These are phyloP conservation scores for Ashbya aceris DNA, from an alignment of 1,139 yeast species.

Conservation along the genomic window DNA sequence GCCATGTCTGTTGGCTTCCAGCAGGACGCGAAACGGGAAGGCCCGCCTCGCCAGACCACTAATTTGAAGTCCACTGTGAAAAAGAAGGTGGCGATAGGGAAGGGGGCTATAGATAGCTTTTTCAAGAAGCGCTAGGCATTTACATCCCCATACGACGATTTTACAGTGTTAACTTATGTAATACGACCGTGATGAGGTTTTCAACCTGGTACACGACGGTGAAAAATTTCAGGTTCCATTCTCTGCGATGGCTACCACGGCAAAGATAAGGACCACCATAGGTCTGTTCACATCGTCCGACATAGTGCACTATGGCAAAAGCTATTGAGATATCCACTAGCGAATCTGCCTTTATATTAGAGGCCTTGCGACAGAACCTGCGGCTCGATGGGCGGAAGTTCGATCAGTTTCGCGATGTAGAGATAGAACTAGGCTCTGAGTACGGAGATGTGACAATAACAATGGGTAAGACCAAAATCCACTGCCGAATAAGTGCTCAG, in stretches of 20 bases:
- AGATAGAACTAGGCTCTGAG: constrained; percentile 55
- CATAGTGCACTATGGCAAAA: constrained; percentile 38
- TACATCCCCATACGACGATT: no score
- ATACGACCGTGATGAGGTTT: no score
- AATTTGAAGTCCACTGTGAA: constrained; percentile 7
- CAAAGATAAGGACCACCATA: no score
- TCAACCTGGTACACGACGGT: no score
- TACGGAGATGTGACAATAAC: constrained; percentile 74
- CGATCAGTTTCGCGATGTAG: constrained; percentile 54
- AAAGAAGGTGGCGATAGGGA: constrained; percentile 44
- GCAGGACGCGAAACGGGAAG: constrained; percentile 9
- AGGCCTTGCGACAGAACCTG: constrained; percentile 50
- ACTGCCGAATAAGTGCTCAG: constrained; percentile 71
- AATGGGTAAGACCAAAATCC: constrained; percentile 67
- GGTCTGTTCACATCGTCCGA: not conserved
- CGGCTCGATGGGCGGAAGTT: constrained; percentile 63
- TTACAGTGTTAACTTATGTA: no score
- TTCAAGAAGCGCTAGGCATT: constrained; percentile 31
- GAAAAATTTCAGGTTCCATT: no score
- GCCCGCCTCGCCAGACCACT: constrained; percentile 3
- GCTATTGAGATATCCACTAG: constrained; percentile 55
- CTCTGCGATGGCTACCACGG: no score
- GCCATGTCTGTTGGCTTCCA: constrained; percentile 21
- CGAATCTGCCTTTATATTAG: constrained; percentile 53
- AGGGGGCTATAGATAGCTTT: constrained; percentile 57